phyloP scores from a whole-genome alignment of 2,329 filamentous ascomycete genomes.

The Periconia digitata region DNA sequence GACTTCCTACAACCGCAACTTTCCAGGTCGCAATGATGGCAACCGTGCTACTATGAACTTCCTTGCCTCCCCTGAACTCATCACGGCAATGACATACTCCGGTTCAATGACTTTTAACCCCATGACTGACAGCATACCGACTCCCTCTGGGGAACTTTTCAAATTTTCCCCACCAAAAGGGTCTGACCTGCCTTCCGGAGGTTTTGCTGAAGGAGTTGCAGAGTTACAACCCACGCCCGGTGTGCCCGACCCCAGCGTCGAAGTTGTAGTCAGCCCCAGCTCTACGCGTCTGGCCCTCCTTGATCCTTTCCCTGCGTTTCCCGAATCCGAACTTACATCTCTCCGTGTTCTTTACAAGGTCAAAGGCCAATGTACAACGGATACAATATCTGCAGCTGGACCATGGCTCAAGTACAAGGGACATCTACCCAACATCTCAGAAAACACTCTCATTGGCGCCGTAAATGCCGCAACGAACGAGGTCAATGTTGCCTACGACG shows the following conservation, averaged over 20 bases:
- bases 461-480: conserved; percentile 90
- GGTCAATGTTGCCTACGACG: conserved; percentile 89
- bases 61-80: conserved; percentile 91
- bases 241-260: conserved; percentile 67
- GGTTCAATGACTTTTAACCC: conserved; percentile 96
- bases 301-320: conserved; percentile 87
- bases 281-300: conserved; percentile 88
- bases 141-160: conserved; percentile 79
- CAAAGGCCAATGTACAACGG: conserved; percentile 96
- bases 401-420: conserved; percentile 99
- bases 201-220: conserved; percentile 79
- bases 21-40: conserved; percentile 93
- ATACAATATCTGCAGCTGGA: conserved; percentile 95
- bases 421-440: conserved; percentile 94
- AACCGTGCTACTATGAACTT: conserved; percentile 99
- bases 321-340: conserved; percentile 69
- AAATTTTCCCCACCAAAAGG: conserved; percentile 76
- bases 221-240: conserved; percentile 73
- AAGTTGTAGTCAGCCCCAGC: conserved; percentile 79
- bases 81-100: conserved; percentile 93
- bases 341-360: conserved; percentile 94
- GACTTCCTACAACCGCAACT: conserved; percentile 98
- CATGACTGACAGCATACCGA: conserved; percentile 79
- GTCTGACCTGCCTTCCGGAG: conserved; percentile 63
- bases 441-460: conserved; percentile 95